These are phyloP conservation scores for Pyrus communis DNA, from an alignment of 306 rosid species.

Conservation along the genomic window DNA sequence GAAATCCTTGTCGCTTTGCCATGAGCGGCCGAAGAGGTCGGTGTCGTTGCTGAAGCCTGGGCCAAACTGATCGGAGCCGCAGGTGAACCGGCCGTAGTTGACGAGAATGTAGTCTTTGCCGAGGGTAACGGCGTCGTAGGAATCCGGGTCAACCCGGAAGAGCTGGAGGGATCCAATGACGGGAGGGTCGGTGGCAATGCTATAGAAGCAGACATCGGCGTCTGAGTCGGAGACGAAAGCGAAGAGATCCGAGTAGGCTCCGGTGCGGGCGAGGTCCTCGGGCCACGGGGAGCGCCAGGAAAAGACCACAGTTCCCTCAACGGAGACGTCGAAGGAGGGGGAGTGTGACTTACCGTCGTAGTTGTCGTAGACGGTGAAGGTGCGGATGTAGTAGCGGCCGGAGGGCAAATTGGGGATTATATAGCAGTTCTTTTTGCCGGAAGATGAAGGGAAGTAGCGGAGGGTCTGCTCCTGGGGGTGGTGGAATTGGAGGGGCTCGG, in stretches of 20 bases:
- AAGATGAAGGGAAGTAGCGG: constrained; percentile 69
- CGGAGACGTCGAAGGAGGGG: constrained; percentile 81
- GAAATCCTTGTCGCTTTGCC: constrained; percentile 59
- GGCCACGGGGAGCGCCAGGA: constrained; percentile 93
- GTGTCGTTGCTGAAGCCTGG: constrained; percentile 72
- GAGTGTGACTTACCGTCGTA: constrained; percentile 87
- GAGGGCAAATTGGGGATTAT: constrained; percentile 44
- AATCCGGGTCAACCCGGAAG: constrained; percentile 47
- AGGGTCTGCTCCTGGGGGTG: constrained; percentile 74
- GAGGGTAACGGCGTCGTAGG: constrained; percentile 43
- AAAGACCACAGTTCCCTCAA: constrained; percentile 67
- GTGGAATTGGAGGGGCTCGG: constrained; percentile 72
- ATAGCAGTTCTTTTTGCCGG: constrained; percentile 94
- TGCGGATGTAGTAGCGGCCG: constrained; percentile 63
- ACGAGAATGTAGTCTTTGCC: constrained; percentile 38
- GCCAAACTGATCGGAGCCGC: constrained; percentile 81
- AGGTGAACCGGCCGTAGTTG: constrained; percentile 69
- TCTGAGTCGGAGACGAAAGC: constrained; percentile 37
- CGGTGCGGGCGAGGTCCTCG: constrained; percentile 42
- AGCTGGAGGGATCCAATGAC: constrained; percentile 70
- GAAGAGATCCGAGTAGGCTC: constrained; percentile 85
- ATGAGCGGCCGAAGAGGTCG: constrained; percentile 73
- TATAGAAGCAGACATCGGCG: constrained; percentile 74
- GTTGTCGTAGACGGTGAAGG: constrained; percentile 84
- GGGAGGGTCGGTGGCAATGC: constrained; percentile 89